phyloP scores from a whole-genome alignment of 495 filamentous ascomycete species.

The Neurospora sp. region DNA sequence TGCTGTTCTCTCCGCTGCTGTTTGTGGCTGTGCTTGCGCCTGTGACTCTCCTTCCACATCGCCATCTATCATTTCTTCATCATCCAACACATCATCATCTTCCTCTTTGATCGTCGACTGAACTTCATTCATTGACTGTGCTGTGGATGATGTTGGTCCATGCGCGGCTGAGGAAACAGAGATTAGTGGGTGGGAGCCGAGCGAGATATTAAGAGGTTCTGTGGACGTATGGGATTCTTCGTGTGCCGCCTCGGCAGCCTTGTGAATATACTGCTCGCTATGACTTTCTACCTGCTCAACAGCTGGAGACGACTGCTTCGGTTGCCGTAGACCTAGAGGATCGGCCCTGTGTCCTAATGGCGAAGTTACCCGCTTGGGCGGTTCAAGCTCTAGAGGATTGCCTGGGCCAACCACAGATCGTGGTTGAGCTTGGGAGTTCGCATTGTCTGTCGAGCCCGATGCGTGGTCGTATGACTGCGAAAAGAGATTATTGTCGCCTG shows the following conservation, averaged over 20 bases:
- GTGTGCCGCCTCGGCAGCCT: constrained; percentile 27
- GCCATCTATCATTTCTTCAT: constrained; percentile 40
- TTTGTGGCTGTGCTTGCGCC: constrained; percentile 44
- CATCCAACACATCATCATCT: constrained; percentile 43
- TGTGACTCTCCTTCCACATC: constrained; percentile 31
- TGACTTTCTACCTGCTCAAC: constrained; percentile 30
- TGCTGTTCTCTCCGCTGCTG: constrained; percentile 58
- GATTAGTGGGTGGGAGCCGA: constrained; percentile 31
- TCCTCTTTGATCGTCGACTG: constrained; percentile 39
- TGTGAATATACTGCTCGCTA: constrained; percentile 28
- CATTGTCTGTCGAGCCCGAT: constrained; percentile 28
- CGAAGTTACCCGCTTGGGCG: constrained; percentile 23
- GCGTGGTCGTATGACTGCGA: constrained; percentile 39
- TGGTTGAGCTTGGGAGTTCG: constrained; percentile 33
- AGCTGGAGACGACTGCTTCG: constrained; percentile 28
- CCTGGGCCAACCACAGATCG: constrained; percentile 28
- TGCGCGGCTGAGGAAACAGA: constrained; percentile 18
- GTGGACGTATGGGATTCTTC: constrained; percentile 35
- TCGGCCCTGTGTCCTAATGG: constrained; percentile 33
- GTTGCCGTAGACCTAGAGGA: constrained; percentile 35
- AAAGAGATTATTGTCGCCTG: constrained; percentile 40
- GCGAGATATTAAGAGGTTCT: constrained; percentile 29
- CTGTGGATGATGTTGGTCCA: constrained; percentile 11
- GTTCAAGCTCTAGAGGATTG: constrained; percentile 24
- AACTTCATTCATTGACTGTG: constrained; percentile 31